Percentiles rank a stretch among this genome's conserved stretches.
These are phyloP conservation scores for Basipetospora chlamydospora DNA, from an alignment of 2,329 filamentous ascomycete species.

Conservation along the genomic window DNA sequence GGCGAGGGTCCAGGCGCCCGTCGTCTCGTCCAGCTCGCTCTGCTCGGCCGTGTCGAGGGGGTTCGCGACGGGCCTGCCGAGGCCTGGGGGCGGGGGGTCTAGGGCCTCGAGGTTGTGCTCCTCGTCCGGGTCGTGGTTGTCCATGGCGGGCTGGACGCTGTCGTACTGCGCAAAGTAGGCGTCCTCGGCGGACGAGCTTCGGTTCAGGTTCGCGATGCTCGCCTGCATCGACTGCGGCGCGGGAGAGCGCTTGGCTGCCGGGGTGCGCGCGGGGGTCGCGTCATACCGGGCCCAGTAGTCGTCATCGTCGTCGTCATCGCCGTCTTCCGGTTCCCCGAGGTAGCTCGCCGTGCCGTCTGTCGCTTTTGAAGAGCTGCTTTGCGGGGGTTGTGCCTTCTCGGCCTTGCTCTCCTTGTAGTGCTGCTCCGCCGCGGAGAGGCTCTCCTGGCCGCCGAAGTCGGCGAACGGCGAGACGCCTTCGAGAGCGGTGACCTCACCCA, in stretches of 20 bases:
- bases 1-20: constrained; percentile 27
- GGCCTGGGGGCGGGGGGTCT: constrained; percentile 22
- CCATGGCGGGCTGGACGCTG: constrained; percentile 65
- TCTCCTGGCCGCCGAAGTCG: constrained; percentile 33
- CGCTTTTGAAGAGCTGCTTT: constrained; percentile 7
- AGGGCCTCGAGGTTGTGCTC: constrained; percentile 18
- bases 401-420: constrained; percentile 25
- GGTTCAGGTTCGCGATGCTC: constrained; percentile 11
- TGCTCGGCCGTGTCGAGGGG: constrained; percentile 12
- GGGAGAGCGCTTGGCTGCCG: constrained; percentile 46
- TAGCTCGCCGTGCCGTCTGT: constrained; percentile 15
- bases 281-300: constrained; percentile 74
- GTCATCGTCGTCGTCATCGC: constrained; percentile 52
- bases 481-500: constrained; percentile 52
- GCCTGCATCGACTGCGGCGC: constrained; percentile 30
- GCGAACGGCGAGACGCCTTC: constrained; percentile 44
- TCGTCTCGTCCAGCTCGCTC: constrained; percentile 20
- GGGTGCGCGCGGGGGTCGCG: constrained; percentile 31
- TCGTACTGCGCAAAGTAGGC: constrained; percentile 68
- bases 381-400: constrained; percentile 7
- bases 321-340: constrained; percentile 13
- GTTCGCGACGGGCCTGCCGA: constrained; percentile 10
- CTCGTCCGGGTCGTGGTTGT: constrained; percentile 69
- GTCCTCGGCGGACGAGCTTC: constrained; percentile 37
- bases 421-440: constrained; percentile 46